These are phyloP conservation scores for Paraurostyla sp. DNA, from an alignment of 73 alveolate genomes.

Conservation along the genomic window DNA sequence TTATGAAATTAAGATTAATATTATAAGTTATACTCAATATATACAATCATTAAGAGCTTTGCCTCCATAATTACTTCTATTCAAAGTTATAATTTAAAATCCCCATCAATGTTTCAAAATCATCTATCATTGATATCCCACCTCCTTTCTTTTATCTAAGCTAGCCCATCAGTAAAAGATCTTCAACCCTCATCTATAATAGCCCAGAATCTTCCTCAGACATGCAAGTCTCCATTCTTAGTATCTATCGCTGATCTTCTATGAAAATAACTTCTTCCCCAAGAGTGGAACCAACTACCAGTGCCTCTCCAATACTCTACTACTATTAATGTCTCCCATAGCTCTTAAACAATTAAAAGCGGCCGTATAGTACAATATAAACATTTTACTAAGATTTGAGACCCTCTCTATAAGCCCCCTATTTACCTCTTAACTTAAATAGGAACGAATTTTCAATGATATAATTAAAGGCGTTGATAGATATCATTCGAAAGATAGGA, in stretches of 20 bases:
- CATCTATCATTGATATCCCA: constrained; percentile 23
- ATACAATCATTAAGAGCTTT: too few species aligned
- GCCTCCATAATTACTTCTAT: neutral
- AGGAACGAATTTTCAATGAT: constrained; percentile 39
- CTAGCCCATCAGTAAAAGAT: neutral
- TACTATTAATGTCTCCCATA: neutral
- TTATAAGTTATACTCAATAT: too few species aligned
- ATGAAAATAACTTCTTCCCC: constrained; percentile 39
- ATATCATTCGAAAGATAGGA: constrained; percentile 25
- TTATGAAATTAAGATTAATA: too few species aligned
- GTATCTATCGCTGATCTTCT: neutral
- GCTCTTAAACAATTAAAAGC: neutral
- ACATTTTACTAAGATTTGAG: constrained; percentile 8
- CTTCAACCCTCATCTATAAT: constrained; percentile 11
- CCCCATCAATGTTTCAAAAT: neutral
- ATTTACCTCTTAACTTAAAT: neutral
- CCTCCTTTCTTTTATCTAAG: constrained; percentile 19
- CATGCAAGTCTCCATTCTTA: constrained; percentile 27
- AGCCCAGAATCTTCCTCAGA: constrained; percentile 33
- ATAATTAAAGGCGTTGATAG: constrained; percentile 6
- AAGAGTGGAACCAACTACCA: neutral
- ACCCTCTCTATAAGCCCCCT: constrained; percentile 52
- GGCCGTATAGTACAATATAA: constrained; percentile 41
- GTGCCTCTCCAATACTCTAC: neutral
- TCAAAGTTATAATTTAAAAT: constrained; percentile 3